These are phyloP conservation scores for Candida pini DNA, from an alignment of 805 yeast genomes.

Conservation along the genomic window DNA sequence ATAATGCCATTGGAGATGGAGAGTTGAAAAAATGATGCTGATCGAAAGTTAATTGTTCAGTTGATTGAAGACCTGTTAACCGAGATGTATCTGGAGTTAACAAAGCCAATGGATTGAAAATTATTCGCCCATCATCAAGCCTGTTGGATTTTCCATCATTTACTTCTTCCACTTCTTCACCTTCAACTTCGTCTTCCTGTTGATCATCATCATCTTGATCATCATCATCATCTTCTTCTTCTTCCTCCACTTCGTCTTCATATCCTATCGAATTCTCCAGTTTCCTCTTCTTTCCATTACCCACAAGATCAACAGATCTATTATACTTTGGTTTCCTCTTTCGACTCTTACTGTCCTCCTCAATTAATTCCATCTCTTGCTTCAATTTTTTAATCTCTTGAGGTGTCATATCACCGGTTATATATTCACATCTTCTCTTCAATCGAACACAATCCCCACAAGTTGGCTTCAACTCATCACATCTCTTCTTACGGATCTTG, in stretches of 20 bases:
- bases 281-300: constrained; percentile 9
- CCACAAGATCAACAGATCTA: no score
- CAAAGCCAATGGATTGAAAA: constrained; percentile 27
- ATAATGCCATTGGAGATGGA: no score
- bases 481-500: constrained; percentile 57
- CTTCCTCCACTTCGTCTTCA: no score
- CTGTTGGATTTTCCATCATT: constrained; percentile 1
- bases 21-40: no score
- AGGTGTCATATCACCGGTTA: constrained; percentile 38
- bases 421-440: constrained; percentile 42
- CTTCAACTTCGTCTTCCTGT: no score
- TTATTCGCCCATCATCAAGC: constrained; percentile 12
- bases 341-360: constrained; percentile 36
- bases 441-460: constrained; percentile 47
- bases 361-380: constrained; percentile 33
- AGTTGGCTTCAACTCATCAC: constrained; percentile 44
- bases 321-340: constrained; percentile 34
- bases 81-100: no score
- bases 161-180: no score
- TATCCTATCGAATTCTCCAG: not conserved
- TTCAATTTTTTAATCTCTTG: constrained; percentile 33
- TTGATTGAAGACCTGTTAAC: no score
- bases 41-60: no score
- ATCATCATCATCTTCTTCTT: no score
- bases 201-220: no score